phyloP scores from a whole-genome alignment of 2,329 filamentous ascomycete species.

The Byssothecium circinans region DNA sequence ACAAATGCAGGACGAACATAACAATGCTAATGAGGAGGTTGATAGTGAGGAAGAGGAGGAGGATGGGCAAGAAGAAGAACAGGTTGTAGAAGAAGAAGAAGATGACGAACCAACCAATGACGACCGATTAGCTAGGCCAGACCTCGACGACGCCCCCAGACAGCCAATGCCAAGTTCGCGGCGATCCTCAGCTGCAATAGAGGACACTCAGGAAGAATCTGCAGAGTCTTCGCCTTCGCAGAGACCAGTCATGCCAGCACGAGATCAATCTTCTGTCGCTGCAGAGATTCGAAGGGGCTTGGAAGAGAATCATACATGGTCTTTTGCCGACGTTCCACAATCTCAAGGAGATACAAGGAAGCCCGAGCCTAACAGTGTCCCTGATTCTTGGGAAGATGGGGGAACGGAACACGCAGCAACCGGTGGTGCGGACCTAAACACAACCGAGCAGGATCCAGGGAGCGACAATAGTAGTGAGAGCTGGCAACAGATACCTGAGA shows the following conservation, averaged over 20 bases:
- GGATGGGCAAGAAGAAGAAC: conserved; percentile 9
- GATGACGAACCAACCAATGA: background rate
- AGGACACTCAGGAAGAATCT: background rate
- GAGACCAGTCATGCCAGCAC: conserved; percentile 51
- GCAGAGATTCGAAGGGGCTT: conserved; percentile 51
- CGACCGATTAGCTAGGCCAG: background rate
- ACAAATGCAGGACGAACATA: conserved; percentile 18
- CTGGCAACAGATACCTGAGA: conserved; percentile 44
- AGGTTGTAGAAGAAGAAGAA: conserved; percentile 10
- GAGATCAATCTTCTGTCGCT: conserved; percentile 50
- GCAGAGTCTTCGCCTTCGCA: conserved; percentile 20
- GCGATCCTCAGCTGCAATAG: conserved; percentile 16
- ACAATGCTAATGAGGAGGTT: conserved; percentile 27
- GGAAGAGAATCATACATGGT: conserved; percentile 47
- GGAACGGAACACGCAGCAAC: conserved; percentile 7
- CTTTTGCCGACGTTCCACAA: conserved; percentile 29
- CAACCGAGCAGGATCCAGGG: conserved; percentile 29
- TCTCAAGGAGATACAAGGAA: conserved; percentile 7
- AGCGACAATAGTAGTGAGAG: conserved; percentile 45
- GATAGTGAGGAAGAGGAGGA: conserved; percentile 15
- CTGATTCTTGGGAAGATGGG: conserved; percentile 34
- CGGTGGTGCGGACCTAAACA: conserved; percentile 6
- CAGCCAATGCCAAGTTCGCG: conserved; percentile 6
- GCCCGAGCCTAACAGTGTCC: conserved; percentile 8
- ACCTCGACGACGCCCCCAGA: background rate